phyloP scores from a whole-genome alignment of 2,329 filamentous ascomycete genomes.

The Plenodomus tracheiphilus region DNA sequence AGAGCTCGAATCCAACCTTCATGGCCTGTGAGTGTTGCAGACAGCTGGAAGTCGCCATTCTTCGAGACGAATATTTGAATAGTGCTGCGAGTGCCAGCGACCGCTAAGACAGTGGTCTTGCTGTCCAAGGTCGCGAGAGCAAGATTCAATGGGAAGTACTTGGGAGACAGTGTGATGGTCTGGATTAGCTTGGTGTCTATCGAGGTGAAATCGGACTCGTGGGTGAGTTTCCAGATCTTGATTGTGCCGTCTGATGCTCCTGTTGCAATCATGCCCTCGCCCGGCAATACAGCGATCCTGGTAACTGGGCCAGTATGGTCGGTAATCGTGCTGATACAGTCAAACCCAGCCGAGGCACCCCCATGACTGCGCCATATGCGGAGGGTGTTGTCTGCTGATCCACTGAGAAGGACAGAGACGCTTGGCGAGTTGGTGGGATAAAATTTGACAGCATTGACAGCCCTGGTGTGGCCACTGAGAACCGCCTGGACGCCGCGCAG shows the following conservation, averaged over 20 bases:
- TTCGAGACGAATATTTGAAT: constrained; percentile 77
- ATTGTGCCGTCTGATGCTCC: constrained; percentile 66
- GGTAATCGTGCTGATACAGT: constrained; percentile 54
- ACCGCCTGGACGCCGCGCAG: constrained; percentile 66
- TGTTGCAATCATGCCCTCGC: constrained; percentile 56
- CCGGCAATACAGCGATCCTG: constrained; percentile 54
- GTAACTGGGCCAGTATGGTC: constrained; percentile 79
- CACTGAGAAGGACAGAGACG: constrained; percentile 69
- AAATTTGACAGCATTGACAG: constrained; percentile 83
- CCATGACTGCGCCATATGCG: constrained; percentile 60
- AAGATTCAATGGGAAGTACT: constrained; percentile 79
- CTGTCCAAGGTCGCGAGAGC: constrained; percentile 66
- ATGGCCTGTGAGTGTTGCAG: constrained; percentile 81
- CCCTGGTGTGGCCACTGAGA: constrained; percentile 74
- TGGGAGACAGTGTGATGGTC: constrained; percentile 72
- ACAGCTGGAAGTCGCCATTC: constrained; percentile 64
- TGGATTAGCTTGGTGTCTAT: constrained; percentile 34
- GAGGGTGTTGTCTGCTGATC: constrained; percentile 78
- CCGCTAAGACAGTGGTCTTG: constrained; percentile 69
- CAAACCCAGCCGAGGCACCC: constrained; percentile 39
- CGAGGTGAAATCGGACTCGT: constrained; percentile 31
- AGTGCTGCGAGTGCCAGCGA: constrained; percentile 81
- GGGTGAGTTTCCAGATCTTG: constrained; percentile 68
- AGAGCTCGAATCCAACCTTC: constrained; percentile 94
- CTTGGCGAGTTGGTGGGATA: constrained; percentile 58